Evolutionary conservation across 768 basidiomycete species (phyloP), one percentile per base, ranked within the genome.

Genomic region (Pholiota conissans): DNA sequence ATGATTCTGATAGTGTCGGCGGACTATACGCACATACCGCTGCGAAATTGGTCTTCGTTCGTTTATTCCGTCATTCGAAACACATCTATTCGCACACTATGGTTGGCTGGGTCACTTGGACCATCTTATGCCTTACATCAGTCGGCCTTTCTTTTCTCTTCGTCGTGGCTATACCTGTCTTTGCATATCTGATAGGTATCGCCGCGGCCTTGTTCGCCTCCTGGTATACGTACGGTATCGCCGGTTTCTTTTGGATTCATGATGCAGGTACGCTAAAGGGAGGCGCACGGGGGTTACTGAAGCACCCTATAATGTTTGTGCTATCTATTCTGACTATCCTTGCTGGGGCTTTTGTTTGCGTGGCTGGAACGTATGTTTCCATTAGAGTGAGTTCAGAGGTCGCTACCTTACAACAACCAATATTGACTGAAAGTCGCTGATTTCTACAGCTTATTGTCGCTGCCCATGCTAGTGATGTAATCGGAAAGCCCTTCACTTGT

Each of bases 241-340:
- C 55, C 13, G 55, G 55, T 49, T 56, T 56, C 37, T 56, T 56
- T 40, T 56, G 55, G 55, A 37, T 56, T 11, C 55, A 56, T 10
- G 55, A 56, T 29, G 28, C 47, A 42, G 47, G 7, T n/a, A 49
- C 24, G 3, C 30, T 49, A 11, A 27, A 30, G 14, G 55, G 55
- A 37, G 37, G 24, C 8, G 13, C 8, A 5, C 29, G 16, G 9
- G 49, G 30, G n/a, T 37, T 39, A 16, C 34, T 26, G 5, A 30
- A 26, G 5, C 55, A 39, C 34, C 55, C 55, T 20, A 20, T 49
- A 34, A 56, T 56, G 55, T 18, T 56, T 18, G 40, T 32, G 22
- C 34, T 56, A 10, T 49, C 55, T 28, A 16, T 49, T 2, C 28
- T 56, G 37, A 56, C 55, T 27, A 49, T 56, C 3, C 27, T 56